Evolutionary conservation across 2,329 filamentous ascomycete species (phyloP), one percentile per base, ranked within the genome.

Genomic region (Fusarium vanettenii): DNA sequence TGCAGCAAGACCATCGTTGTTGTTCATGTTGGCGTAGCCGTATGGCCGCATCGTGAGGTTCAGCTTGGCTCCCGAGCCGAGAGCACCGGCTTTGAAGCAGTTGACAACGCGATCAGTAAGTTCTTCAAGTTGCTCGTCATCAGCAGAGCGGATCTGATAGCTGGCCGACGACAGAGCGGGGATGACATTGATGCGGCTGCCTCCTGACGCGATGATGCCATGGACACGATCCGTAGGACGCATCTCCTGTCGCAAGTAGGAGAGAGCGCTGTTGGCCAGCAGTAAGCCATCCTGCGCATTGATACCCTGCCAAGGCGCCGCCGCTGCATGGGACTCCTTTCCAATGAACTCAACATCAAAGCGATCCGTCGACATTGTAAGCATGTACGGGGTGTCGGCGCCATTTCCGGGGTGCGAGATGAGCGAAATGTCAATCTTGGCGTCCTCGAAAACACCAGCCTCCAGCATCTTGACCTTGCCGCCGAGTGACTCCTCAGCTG

Each of bases 151-250:
- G 76, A 91, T 86, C 45, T 87, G 88, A 75, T 83, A 90, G 7
- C 91, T 92, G 77, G 87, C 88, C 45, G 87, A 88, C 22, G 90
- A 89, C 6, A 92, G 91, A 1, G 67, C 69, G 0, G 78, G 78
- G 2, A 79, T 79, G 35, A 79, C 67, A 6, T 79, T 79, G 6
- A 76, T 76, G 0, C 76, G 72, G 0, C 29, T 66, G n/a, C 76
- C 76, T 0, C 69, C 76, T 1, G 74, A 73, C 2, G 69, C 50
- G 10, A 78, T 70, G 22, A 77, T 75, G 2, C 76, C 74, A 3
- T 78, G 76, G 5, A 78, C 65, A 2, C 70, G 70, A 16, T 78
- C 72, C 1, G 74, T 65, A 7, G 67, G 57, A 6, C 70, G 70
- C 37, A 70, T 75, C 14, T 78, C 74, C 18, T 78, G 76, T 5